Conservation (phyloP, 495 filamentous ascomycete species). For the Aspergillus baeticus region DNA sequence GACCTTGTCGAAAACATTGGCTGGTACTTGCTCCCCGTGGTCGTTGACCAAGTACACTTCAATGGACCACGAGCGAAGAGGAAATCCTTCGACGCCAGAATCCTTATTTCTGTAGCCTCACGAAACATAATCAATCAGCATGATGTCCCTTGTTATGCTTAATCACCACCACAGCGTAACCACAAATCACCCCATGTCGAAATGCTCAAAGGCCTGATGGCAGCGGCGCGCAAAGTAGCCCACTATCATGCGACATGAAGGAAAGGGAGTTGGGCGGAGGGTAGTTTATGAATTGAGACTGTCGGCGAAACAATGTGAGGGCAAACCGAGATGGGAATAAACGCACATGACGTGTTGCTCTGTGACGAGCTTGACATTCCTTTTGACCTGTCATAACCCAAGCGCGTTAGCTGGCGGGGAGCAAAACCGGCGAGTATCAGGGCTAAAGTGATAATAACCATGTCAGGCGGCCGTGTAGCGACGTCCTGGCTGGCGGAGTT, state of each 20-base stretch:
- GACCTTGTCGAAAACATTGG: slow-evolving; percentile 85
- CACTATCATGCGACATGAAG: not conserved
- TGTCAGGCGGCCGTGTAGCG: slow-evolving; percentile 4
- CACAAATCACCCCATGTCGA: not conserved
- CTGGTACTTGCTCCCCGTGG: slow-evolving; percentile 65
- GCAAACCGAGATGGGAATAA: slow-evolving; percentile 11
- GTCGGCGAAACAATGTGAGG: not conserved
- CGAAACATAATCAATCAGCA: slow-evolving; percentile 19
- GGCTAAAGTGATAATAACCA: not conserved
- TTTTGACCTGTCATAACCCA: slow-evolving; percentile 61
- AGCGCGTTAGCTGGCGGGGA: slow-evolving; percentile 14
- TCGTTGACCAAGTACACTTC: slow-evolving; percentile 60
- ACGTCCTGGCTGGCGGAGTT: not conserved
- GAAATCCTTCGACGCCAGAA: slow-evolving; percentile 80
- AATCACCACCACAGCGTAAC: not conserved
- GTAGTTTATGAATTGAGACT: slow-evolving; percentile 1
- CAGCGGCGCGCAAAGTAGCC: not conserved
- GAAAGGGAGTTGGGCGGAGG: not conserved
- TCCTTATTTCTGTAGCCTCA: slow-evolving; percentile 54
- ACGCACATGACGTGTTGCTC: slow-evolving; percentile 86
- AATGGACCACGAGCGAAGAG: slow-evolving; percentile 74
- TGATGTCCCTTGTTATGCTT: not conserved
- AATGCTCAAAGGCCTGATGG: not conserved
- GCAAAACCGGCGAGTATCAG: slow-evolving; percentile 12
- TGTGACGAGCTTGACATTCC: slow-evolving; percentile 87